Evolutionary conservation across 169 alveolate species (phyloP), one percentile per base, ranked within the genome.

Genomic region (Plasmodium vivax): DNA sequence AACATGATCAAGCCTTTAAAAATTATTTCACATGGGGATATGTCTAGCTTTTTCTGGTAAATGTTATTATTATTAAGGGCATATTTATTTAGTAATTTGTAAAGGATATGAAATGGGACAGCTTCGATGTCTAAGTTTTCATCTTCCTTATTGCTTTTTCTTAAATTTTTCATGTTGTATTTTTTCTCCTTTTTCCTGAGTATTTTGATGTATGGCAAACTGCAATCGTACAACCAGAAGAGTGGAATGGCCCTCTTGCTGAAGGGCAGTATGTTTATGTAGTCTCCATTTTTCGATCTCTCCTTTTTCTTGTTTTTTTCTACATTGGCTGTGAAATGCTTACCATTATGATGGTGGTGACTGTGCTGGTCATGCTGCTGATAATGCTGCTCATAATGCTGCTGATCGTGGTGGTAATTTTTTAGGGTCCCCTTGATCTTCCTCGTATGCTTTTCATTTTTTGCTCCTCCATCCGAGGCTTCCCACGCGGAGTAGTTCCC

Each of bases 11-110:
- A 82, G 23, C 96, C 87, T 43, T 95, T 93, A 79, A 93, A 85
- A 43, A 81, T 85, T 47, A 95, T 56, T 2, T 94, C 95, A 85
- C 83, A 95, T 41, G 97, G 96, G n/a, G 97, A 92, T 34, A 95
- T 84, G 54, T 91, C 96, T 23, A 95, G 83, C 75, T 95, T 94
- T 16, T 93, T 95, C 36, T 91, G 83, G 82, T 94, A 80, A 58
- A 88, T n/a, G 23, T 88, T 88, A 81, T 88, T 88, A 51, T 88
- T 88, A 88, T 41, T 88, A 41, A 88, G 30, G 16, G 94, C 23
- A 68, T 88, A 88, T 23, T 88, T 88, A 51, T 88, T 88, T 88
- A 88, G 51, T 41, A 88, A 83, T 83, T 62, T 92, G 58, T 88
- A 87, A 34, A 80, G 71, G 3, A 91, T 79, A 82, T 85, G 16